Evolutionary conservation across 176 grass and related monocot species (phyloP), one percentile per base, ranked within the genome.

Genomic region (Pharus latifolius): DNA sequence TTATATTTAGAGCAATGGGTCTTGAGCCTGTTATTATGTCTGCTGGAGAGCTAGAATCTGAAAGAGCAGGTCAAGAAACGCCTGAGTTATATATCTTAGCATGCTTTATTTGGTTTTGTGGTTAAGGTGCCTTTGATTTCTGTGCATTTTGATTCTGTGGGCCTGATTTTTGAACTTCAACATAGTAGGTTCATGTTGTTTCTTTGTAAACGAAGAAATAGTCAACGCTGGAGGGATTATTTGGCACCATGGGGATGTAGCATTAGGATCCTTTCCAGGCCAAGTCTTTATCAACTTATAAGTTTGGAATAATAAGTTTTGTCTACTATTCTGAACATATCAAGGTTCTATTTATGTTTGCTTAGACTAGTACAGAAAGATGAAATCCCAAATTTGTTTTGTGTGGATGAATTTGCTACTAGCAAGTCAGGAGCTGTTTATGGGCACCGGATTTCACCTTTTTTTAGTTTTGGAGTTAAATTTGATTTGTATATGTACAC

Each of bases 11-110:
- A 73, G 78, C 87, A 78, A 90, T 93, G 89, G 89, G 87, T 73
- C 62, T 98, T 64, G 89, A 88, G 28, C 94, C 89, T 44, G 51
- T 98, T 69, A 98, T 93, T 80, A 98, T 98, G 94, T 98, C 94
- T 46, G 84, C 94, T 63, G 89, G 89, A 22, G 94, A 98, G 77
- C 72, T 98, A 44, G 94, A 98, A 81, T 98, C 94, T 68, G 84
- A 98, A 74, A 90, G 47, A 80, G 94, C 94, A 78, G 89, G 94
- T 97, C 15, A 80, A 82, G 40, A 76, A 65, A 30, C 64, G 51
- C 14, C 27, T 24, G 27, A 73, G 74, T 22, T 68, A 23, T 72
- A 52, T 30, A 37, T 60, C 17, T 70, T 31, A 60, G 3, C 32
- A 45, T 73, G 23, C 19, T 65, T 65, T 38, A 50, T 46, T 35